phyloP scores from a whole-genome alignment of 495 filamentous ascomycete genomes.

The Penicillium goetzii region DNA sequence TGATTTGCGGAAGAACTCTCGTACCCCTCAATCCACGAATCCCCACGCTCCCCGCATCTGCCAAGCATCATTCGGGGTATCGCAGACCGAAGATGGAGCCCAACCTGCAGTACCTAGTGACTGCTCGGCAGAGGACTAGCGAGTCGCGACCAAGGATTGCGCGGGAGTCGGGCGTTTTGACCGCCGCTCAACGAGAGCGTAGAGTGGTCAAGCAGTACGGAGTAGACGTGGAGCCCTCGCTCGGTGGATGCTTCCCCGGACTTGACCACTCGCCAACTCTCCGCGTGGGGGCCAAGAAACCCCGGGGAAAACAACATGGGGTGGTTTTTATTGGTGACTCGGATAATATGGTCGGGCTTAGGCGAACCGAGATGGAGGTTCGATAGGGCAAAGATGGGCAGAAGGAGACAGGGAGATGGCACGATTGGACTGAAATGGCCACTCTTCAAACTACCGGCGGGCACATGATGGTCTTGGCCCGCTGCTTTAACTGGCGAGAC shows the following conservation, averaged over 20 bases:
- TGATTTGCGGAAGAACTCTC: slow-evolving; percentile 25
- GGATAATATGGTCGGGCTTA: slow-evolving; percentile 3
- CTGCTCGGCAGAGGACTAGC: too few species aligned
- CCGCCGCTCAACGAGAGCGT: background rate
- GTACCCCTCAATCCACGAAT: slow-evolving; percentile 1
- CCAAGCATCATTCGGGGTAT: slow-evolving; percentile 25
- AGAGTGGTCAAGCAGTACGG: background rate
- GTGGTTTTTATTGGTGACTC: slow-evolving; percentile 8
- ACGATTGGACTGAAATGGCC: background rate
- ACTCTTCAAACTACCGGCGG: background rate
- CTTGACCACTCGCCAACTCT: background rate
- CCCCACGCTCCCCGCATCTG: slow-evolving; percentile 20
- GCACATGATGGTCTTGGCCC: slow-evolving; percentile 2
- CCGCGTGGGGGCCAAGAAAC: slow-evolving; percentile 23
- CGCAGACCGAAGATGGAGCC: slow-evolving; percentile 5
- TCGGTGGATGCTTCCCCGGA: slow-evolving; percentile 32
- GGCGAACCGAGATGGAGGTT: background rate
- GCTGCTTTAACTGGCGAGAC: background rate
- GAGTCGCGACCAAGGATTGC: background rate
- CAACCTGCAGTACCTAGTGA: background rate
- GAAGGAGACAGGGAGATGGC: background rate
- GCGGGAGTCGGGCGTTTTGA: background rate
- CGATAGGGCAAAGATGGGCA: background rate
- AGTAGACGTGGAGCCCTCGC: background rate
- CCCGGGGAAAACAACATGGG: slow-evolving; percentile 9